A percentile compares a stretch with the other conserved stretches of the same genome.
Conservation (phyloP, 306 rosid species). For the Sechiopsis laciniata region DNA sequence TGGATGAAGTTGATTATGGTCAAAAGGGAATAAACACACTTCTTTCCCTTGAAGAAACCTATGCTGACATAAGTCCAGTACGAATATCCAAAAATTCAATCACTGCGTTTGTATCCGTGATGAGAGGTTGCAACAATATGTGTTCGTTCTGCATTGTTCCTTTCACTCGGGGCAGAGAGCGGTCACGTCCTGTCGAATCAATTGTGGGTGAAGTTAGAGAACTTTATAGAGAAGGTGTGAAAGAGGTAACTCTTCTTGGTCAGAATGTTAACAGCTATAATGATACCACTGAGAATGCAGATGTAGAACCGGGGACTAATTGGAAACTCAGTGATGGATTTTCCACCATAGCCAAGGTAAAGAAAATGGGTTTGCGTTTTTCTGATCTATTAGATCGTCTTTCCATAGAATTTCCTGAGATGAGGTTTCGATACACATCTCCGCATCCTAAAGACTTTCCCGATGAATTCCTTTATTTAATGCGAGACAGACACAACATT, state of each 20-base stretch:
- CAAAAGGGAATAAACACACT: conserved; percentile 94
- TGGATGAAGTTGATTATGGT: conserved; percentile 86
- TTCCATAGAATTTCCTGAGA: conserved; percentile 78
- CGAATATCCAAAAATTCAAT: conserved; percentile 75
- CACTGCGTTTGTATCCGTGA: conserved; percentile 81
- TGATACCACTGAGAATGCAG: conserved; percentile 57
- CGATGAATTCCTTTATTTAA: conserved; percentile 71
- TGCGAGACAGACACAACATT: conserved; percentile 82
- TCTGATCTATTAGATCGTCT: conserved; percentile 81
- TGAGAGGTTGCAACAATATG: conserved; percentile 99
- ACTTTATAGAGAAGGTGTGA: conserved; percentile 83
- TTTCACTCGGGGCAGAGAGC: conserved; percentile 89
- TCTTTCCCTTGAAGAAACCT: conserved; percentile 94
- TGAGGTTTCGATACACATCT: conserved; percentile 96
- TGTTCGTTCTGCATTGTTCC: conserved; percentile 96
- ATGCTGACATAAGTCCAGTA: conserved; percentile 87
- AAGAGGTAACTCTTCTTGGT: conserved; percentile 93
- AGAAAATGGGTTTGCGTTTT: conserved; percentile 81
- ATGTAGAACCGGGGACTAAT: conserved; percentile 54
- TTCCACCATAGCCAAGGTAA: conserved; percentile 68
- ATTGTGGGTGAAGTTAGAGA: conserved; percentile 84
- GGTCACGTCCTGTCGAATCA: conserved; percentile 88
- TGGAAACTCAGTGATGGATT: conserved; percentile 92
- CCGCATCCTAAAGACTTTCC: conserved; percentile 98
- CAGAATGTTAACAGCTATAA: conserved; percentile 96